Conservation (phyloP, 176 grass and related monocot species). For the Calamus simplicifolius region DNA sequence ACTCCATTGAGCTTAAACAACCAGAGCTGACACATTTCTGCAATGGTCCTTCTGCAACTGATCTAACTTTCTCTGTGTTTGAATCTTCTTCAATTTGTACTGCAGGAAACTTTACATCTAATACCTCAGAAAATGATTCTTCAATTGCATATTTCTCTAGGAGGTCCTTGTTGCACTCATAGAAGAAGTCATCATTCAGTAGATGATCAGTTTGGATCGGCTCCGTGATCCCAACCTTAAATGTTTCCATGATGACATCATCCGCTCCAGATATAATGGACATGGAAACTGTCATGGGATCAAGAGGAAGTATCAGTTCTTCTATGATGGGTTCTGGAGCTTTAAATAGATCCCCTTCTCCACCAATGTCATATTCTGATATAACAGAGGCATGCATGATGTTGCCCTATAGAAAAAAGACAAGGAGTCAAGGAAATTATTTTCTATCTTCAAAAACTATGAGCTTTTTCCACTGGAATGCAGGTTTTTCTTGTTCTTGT, state of each 20-base stretch:
- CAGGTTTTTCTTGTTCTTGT: too few relatives aligned
- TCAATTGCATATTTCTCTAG: too few relatives aligned
- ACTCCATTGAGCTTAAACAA: slow-evolving; percentile 70
- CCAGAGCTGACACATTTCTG: slow-evolving; percentile 91
- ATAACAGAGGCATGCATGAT: slow-evolving; percentile 48
- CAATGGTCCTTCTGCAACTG: slow-evolving; percentile 45
- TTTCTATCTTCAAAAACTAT: too few relatives aligned
- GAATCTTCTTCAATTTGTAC: slow-evolving; percentile 54
- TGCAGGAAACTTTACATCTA: slow-evolving; percentile 76
- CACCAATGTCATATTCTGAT: slow-evolving; percentile 80
- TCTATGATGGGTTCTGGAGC: slow-evolving; percentile 76
- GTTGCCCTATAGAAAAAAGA: slow-evolving; percentile 32
- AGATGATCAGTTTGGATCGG: slow-evolving; percentile 51
- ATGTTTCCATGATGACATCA: slow-evolving; percentile 44
- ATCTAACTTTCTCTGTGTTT: slow-evolving; percentile 20
- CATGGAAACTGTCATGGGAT: slow-evolving; percentile 54
- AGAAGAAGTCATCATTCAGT: slow-evolving; percentile 62
- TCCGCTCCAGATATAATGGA: slow-evolving; percentile 56
- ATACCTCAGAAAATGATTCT: too few relatives aligned
- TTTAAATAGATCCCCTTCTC: slow-evolving; percentile 88
- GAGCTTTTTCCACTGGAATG: too few relatives aligned
- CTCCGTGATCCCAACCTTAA: slow-evolving; percentile 32
- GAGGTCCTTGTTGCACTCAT: slow-evolving; percentile 70
- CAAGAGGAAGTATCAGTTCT: slow-evolving; percentile 42
- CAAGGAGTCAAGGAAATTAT: slow-evolving; percentile 6